Conservation (phyloP, 2,329 filamentous ascomycete genomes). For the Hypoxylon sp. region DNA sequence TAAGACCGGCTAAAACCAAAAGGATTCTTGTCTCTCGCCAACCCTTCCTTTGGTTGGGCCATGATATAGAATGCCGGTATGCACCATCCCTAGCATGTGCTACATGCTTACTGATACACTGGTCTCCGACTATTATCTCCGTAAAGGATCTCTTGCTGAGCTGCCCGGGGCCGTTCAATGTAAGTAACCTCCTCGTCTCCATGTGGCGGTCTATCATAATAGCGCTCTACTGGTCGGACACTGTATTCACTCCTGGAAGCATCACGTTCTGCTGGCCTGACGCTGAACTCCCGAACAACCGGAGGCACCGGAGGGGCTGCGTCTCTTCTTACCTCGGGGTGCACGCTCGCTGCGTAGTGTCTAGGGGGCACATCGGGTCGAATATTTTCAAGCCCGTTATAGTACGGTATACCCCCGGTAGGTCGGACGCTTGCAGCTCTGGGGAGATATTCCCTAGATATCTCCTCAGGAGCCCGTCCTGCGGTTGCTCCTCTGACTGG, state of each 20-base stretch:
- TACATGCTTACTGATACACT: conserved; percentile 50
- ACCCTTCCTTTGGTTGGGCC: neutral
- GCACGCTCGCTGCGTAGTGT: conserved; percentile 64
- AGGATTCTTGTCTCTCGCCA: conserved; percentile 1
- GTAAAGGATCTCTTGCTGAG: conserved; percentile 63
- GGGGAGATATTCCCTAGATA: conserved; percentile 67
- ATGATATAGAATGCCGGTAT: neutral
- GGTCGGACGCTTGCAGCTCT: conserved; percentile 73
- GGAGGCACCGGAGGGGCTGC: conserved; percentile 41
- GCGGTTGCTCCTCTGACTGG: conserved; percentile 62
- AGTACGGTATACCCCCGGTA: conserved; percentile 62
- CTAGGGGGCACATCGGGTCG: conserved; percentile 60
- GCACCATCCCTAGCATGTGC: conserved; percentile 10
- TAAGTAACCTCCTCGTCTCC: conserved; percentile 61
- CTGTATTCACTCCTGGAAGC: conserved; percentile 59
- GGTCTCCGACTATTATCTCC: conserved; percentile 57
- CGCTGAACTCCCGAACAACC: conserved; percentile 54
- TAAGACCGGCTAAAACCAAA: conserved; percentile 5
- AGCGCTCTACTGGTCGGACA: conserved; percentile 61
- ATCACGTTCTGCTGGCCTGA: conserved; percentile 54
- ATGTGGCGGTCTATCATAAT: conserved; percentile 59
- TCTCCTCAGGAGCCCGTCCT: conserved; percentile 62
- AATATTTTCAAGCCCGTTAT: conserved; percentile 62
- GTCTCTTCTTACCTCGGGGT: conserved; percentile 58
- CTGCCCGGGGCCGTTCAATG: conserved; percentile 61